These are phyloP conservation scores for Diaporthe humulicola DNA, from an alignment of 2,329 filamentous ascomycete species.

Conservation along the genomic window DNA sequence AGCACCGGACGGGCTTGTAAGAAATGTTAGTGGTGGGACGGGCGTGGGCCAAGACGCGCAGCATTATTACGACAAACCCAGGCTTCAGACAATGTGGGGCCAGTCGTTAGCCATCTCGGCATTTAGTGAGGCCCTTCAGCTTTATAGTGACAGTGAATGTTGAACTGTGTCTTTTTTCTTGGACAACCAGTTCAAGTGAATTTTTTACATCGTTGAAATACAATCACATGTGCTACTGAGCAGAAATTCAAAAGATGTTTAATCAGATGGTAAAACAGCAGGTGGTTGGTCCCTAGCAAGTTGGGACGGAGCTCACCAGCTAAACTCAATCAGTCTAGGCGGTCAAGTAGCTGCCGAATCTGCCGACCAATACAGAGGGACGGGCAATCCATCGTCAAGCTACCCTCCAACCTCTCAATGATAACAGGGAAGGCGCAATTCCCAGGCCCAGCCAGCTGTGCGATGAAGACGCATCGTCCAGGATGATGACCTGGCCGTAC, in stretches of 20 bases:
- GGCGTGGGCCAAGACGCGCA: not conserved
- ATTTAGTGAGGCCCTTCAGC: not conserved
- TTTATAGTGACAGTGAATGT: not conserved
- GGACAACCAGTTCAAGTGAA: not conserved
- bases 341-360: slow-evolving; percentile 30
- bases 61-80: not conserved
- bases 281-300: not conserved
- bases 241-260: too few species aligned
- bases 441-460: not conserved
- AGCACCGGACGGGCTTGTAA: slow-evolving; percentile 6
- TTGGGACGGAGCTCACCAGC: not conserved
- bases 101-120: not conserved
- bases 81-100: slow-evolving; percentile 6
- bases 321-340: slow-evolving; percentile 23
- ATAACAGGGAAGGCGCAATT: not conserved
- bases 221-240: not conserved
- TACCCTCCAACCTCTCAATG: not conserved
- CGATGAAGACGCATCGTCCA: slow-evolving; percentile 22
- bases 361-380: not conserved
- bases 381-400: not conserved
- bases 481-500: slow-evolving; percentile 24
- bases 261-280: too few species aligned
- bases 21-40: not conserved
- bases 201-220: not conserved
- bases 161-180: not conserved